phyloP scores from a whole-genome alignment of 1,139 yeast species.

The Suhomyces maxii region DNA sequence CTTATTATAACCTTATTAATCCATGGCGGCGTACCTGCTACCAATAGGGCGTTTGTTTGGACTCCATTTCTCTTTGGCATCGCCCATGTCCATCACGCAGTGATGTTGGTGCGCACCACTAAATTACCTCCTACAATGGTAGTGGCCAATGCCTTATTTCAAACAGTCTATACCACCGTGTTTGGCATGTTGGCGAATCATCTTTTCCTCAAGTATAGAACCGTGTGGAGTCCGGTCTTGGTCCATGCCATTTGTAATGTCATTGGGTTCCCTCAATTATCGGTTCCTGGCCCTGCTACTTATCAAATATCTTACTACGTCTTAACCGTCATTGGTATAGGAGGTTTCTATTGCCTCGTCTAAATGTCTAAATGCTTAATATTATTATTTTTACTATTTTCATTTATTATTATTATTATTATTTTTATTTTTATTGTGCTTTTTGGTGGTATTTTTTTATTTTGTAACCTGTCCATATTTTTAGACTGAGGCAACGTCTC shows the following conservation, averaged over 20 bases:
- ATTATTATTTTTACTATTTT: not conserved
- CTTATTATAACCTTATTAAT: slow-evolving; percentile 50
- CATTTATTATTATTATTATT: too few species aligned
- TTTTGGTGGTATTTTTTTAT: too few species aligned
- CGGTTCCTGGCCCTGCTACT: slow-evolving; percentile 17
- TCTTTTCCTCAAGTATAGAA: slow-evolving; percentile 52
- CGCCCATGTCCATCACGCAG: slow-evolving; percentile 91
- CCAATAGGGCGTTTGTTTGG: slow-evolving; percentile 29
- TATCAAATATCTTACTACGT: slow-evolving; percentile 35
- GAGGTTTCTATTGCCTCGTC: slow-evolving; percentile 26
- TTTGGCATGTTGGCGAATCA: slow-evolving; percentile 78
- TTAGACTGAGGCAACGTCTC: not conserved
- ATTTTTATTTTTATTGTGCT: too few species aligned
- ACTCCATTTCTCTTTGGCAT: slow-evolving; percentile 80
- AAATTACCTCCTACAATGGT: slow-evolving; percentile 32
- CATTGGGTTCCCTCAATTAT: slow-evolving; percentile 69
- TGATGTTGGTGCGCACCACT: slow-evolving; percentile 43
- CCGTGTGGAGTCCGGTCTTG: slow-evolving; percentile 61
- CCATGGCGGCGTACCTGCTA: slow-evolving; percentile 20
- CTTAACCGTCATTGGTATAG: slow-evolving; percentile 45
- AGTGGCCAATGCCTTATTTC: slow-evolving; percentile 49
- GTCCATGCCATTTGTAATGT: slow-evolving; percentile 77
- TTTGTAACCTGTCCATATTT: not conserved
- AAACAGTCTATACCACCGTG: slow-evolving; percentile 68
- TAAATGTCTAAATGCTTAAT: not conserved